A percentile compares a stretch with the other conserved stretches of the same genome.
Conservation (phyloP, 2,329 filamentous ascomycete species). For the Amylocarpus encephaloides region DNA sequence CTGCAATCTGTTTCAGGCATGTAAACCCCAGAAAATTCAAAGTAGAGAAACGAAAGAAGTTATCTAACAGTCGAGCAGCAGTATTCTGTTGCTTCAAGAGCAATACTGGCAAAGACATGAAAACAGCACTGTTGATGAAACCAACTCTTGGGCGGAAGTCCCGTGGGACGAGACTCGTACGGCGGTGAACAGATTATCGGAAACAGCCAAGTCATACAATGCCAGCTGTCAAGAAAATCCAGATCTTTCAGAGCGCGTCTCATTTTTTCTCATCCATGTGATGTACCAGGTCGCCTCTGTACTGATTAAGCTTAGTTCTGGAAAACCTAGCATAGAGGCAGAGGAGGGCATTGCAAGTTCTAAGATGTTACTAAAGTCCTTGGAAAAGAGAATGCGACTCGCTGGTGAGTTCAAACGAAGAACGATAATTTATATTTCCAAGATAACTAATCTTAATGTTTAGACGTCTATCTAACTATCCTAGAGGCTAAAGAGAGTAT, state of each 20-base stretch:
- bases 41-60: background rate
- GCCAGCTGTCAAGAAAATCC: background rate
- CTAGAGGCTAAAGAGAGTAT: background rate
- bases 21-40: background rate
- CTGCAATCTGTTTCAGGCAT: background rate
- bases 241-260: background rate
- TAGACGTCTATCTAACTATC: background rate
- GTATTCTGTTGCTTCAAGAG: background rate
- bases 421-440: no score
- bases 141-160: background rate
- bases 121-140: background rate
- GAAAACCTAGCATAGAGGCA: no score
- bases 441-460: background rate
- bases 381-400: no score
- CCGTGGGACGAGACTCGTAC: background rate
- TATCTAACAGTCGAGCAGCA: background rate
- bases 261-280: no score
- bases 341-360: no score
- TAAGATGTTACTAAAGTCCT: no score
- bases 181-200: background rate
- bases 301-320: no score
- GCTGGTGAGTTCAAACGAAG: no score
- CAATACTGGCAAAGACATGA: background rate
- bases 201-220: background rate
- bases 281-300: no score